These are phyloP conservation scores for Euclidium syriacum DNA, from an alignment of 345 rosid genomes.

Conservation along the genomic window DNA sequence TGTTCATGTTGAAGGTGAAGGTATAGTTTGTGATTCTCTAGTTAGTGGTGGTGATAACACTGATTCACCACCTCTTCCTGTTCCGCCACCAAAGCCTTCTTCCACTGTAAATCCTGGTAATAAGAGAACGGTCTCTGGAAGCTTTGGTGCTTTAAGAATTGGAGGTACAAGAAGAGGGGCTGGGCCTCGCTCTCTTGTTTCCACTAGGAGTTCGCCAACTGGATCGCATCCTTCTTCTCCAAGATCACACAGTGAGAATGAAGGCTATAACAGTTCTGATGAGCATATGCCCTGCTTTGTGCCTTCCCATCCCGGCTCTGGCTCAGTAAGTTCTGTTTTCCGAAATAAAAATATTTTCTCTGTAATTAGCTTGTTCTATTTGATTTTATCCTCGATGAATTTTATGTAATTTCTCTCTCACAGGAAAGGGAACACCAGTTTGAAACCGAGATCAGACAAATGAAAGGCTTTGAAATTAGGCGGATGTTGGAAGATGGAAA, in stretches of 20 bases:
- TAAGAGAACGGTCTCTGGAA: slow-evolving; percentile 47
- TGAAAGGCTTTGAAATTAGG: slow-evolving; percentile 78
- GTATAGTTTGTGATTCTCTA: slow-evolving; percentile 37
- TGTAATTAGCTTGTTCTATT: background rate
- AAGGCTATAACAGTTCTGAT: slow-evolving; percentile 99
- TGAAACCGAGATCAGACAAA: slow-evolving; percentile 74
- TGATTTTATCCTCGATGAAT: background rate
- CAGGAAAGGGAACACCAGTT: slow-evolving; percentile 95
- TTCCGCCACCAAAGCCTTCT: slow-evolving; percentile 76
- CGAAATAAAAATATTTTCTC: background rate
- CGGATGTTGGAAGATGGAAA: slow-evolving; percentile 98
- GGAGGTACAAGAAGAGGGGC: slow-evolving; percentile 65
- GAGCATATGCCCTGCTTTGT: slow-evolving; percentile 80
- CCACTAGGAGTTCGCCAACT: slow-evolving; percentile 74
- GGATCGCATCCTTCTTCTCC: slow-evolving; percentile 96
- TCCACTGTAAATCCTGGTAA: slow-evolving; percentile 38
- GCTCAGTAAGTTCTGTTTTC: slow-evolving; percentile 45
- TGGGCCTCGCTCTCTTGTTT: slow-evolving; percentile 66
- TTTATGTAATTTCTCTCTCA: slow-evolving; percentile 2
- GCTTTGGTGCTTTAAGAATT: slow-evolving; percentile 46
- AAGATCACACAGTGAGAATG: slow-evolving; percentile 79
- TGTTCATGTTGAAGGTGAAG: slow-evolving; percentile 44
- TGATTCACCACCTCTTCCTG: slow-evolving; percentile 79
- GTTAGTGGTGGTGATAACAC: slow-evolving; percentile 37
- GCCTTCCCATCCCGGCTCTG: slow-evolving; percentile 71